phyloP scores from a whole-genome alignment of 306 rosid genomes.

The Prinsepia uniflora region DNA sequence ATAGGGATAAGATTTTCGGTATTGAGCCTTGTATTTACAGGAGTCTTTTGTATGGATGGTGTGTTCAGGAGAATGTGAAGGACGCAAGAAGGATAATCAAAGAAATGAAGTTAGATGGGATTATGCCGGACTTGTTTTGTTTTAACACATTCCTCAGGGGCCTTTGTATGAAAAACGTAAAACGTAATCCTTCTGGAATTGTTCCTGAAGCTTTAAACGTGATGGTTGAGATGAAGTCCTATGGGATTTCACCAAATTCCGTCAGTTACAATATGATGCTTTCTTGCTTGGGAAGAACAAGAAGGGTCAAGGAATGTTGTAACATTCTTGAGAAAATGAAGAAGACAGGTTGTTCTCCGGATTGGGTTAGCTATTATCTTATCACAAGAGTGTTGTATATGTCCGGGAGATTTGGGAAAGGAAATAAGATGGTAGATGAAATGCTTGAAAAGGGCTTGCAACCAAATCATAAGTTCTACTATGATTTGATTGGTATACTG shows the following conservation, averaged over 20 bases:
- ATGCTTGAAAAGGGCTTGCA: constrained; percentile 59
- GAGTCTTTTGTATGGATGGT: constrained; percentile 78
- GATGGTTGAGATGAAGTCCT: constrained; percentile 77
- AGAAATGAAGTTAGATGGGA: constrained; percentile 64
- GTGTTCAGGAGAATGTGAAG: constrained; percentile 70
- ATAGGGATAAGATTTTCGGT: constrained; percentile 59
- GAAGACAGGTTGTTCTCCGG: constrained; percentile 47
- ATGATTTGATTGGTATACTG: constrained; percentile 74
- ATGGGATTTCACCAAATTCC: constrained; percentile 47
- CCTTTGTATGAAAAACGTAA: constrained; percentile 64
- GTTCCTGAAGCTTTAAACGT: constrained; percentile 81
- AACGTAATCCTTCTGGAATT: constrained; percentile 70
- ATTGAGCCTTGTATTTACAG: constrained; percentile 46
- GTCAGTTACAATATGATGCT: constrained; percentile 66
- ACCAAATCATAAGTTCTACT: constrained; percentile 63
- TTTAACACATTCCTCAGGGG: constrained; percentile 70
- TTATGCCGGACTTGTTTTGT: constrained; percentile 63
- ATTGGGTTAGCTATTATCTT: constrained; percentile 72
- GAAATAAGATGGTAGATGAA: constrained; percentile 61
- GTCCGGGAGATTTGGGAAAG: constrained; percentile 72
- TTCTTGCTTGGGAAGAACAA: constrained; percentile 63
- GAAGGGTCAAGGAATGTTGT: constrained; percentile 77
- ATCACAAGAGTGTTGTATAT: constrained; percentile 61
- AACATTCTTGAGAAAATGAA: constrained; percentile 61
- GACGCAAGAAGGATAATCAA: constrained; percentile 72